Evolutionary conservation across 768 basidiomycete genomes (phyloP), one percentile per base, ranked within the genome.

Genomic region (Auricularia auricula-judae): DNA sequence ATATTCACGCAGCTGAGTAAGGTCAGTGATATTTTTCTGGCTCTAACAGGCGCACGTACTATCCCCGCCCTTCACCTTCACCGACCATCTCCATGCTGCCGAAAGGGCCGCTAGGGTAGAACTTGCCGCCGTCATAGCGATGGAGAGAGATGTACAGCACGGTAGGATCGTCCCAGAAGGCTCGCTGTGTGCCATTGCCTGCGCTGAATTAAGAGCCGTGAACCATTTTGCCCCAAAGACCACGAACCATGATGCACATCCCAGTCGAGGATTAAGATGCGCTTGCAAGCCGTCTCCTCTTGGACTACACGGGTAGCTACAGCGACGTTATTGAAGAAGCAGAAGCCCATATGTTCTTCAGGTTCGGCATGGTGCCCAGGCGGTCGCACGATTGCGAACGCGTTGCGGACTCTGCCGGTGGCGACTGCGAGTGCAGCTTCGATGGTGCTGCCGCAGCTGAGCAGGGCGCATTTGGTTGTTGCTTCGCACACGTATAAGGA

Each of bases 281-380:
- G 90, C 74, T 87, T 90, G 66, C 92, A 76, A 4, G 81, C 72
- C 2, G 89, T 88, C 63, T 80, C 69, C 67, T 88, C 77, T 72
- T 91, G 87, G 21, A 90, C 85, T 33, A 93, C 89, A 70, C 85
- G 84, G 21, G 92, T 84, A 1, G 95, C 95, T 16, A 99, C 90
- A 0, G 97, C 89, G 39, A 96, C 94, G 72, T 99, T 99, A 75
- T 99, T 99, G 78, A 94, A 97, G 79, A 99, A 97, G 75, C 97
- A 98, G 74, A 99, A 99, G 1, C 97, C 97, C 95, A 98, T 98
- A 67, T 93, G 91, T 72, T 95, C 89, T 68, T 97, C 92, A 3
- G 97, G 97, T 72, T 99, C 97, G 4, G 97, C 95, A 71, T 99
- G 97, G 73, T 99, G 97, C 0, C 97, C 97, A 0, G 97, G 97